phyloP scores from a whole-genome alignment of 2,329 filamentous ascomycete species.

The Chaetothyriales sp. region DNA sequence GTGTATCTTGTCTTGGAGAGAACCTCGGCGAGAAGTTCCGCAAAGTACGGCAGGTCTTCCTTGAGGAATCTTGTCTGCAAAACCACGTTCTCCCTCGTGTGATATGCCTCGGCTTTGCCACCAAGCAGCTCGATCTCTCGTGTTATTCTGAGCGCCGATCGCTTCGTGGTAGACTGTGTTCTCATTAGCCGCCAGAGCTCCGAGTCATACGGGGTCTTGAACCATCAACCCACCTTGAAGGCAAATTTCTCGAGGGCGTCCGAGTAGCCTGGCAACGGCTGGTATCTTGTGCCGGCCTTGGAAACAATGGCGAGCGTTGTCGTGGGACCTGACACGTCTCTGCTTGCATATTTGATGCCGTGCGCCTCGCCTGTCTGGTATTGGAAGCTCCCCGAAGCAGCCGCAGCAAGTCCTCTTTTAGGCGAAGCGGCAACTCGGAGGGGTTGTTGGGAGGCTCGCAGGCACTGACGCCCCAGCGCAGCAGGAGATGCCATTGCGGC shows the following conservation, averaged over 20 bases:
- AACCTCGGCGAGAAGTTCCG: slow-evolving; percentile 87
- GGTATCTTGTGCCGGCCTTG: slow-evolving; percentile 87
- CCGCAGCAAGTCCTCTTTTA: slow-evolving; percentile 48
- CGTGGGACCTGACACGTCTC: slow-evolving; percentile 76
- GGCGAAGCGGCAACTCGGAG: slow-evolving; percentile 41
- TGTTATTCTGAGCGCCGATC: slow-evolving; percentile 81
- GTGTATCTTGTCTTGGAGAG: slow-evolving; percentile 76
- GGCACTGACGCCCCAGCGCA: slow-evolving; percentile 47
- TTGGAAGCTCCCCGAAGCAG: slow-evolving; percentile 60
- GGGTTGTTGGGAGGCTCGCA: slow-evolving; percentile 45
- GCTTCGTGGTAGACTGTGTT: slow-evolving; percentile 63
- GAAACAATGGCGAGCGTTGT: slow-evolving; percentile 82
- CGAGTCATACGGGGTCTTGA: slow-evolving; percentile 1
- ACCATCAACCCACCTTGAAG: slow-evolving; percentile 59
- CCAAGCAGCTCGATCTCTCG: slow-evolving; percentile 93
- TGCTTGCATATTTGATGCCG: slow-evolving; percentile 82
- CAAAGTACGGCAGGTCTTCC: slow-evolving; percentile 92
- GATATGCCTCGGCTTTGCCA: slow-evolving; percentile 71
- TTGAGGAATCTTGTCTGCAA: slow-evolving; percentile 89
- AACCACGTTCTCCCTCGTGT: slow-evolving; percentile 85
- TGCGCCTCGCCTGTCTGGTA: slow-evolving; percentile 76
- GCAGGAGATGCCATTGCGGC: slow-evolving; percentile 52
- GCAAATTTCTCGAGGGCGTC: slow-evolving; percentile 88
- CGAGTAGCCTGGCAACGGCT: slow-evolving; percentile 76
- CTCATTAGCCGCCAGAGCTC: slow-evolving; percentile 4